These are phyloP conservation scores for Phytophthora quininea DNA, from an alignment of 352 stramenopile genomes.

Conservation along the genomic window DNA sequence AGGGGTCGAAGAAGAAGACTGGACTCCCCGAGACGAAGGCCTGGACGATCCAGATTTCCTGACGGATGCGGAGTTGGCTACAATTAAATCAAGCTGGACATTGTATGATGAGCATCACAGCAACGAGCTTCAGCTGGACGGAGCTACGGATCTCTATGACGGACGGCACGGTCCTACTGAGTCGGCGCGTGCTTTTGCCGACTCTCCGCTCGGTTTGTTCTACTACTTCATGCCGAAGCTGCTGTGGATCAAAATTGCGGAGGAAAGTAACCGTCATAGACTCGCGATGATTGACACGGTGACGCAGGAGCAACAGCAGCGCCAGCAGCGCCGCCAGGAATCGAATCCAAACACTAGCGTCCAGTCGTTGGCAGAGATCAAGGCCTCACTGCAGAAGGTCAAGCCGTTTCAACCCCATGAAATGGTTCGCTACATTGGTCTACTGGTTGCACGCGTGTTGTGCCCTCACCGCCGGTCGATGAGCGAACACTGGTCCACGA, in stretches of 20 bases:
- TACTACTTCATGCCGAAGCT: conserved; percentile 4
- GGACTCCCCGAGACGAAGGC: not conserved
- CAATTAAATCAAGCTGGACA: not conserved
- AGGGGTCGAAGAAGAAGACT: not conserved
- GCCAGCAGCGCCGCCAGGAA: not conserved
- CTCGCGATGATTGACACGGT: conserved; percentile 1
- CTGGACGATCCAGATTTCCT: not conserved
- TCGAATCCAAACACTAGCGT: not conserved
- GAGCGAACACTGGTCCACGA: conserved; percentile 4
- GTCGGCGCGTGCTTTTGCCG: not conserved
- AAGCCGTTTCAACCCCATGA: conserved; percentile 18
- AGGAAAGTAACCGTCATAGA: conserved; percentile 6
- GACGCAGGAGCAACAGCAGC: not conserved
- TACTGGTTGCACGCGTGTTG: conserved; percentile 6
- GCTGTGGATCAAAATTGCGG: conserved; percentile 8
- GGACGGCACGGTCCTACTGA: conserved; percentile 1
- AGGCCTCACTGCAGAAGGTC: not conserved
- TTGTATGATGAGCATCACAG: not conserved
- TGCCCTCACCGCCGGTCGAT: not conserved
- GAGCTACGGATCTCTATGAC: conserved; percentile 4
- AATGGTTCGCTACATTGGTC: conserved; percentile 8
- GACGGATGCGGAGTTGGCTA: not conserved
- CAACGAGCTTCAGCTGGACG: not conserved
- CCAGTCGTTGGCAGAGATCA: conserved; percentile 5
- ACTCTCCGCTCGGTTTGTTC: not conserved